These are phyloP conservation scores for Lachancea cidri DNA, from an alignment of 805 yeast species.

Conservation along the genomic window DNA sequence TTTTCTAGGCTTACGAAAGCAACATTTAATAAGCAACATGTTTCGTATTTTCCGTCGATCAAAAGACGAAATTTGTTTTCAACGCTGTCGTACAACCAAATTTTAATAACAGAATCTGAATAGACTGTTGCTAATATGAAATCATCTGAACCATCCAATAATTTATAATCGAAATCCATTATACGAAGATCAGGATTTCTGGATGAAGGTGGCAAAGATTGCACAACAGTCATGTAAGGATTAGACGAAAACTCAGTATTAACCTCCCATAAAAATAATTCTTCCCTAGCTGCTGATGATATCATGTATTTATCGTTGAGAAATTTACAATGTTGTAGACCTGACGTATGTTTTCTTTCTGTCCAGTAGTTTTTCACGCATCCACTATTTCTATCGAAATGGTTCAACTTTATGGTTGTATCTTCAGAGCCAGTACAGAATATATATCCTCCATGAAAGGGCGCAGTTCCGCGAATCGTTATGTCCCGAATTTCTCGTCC, in stretches of 20 bases:
- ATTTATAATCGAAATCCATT: slow-evolving; percentile 69
- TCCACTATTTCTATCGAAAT: slow-evolving; percentile 36
- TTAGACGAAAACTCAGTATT: slow-evolving; percentile 29
- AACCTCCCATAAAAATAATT: slow-evolving; percentile 74
- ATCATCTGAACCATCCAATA: slow-evolving; percentile 28
- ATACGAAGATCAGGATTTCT: slow-evolving; percentile 78
- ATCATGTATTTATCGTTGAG: slow-evolving; percentile 45
- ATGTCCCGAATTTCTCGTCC: slow-evolving; percentile 88
- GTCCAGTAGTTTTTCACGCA: slow-evolving; percentile 48
- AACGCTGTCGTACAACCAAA: slow-evolving; percentile 49
- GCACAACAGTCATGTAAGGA: slow-evolving; percentile 46
- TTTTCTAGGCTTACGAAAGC: slow-evolving; percentile 37
- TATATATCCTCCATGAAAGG: slow-evolving; percentile 32
- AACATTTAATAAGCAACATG: slow-evolving; percentile 72
- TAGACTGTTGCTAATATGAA: slow-evolving; percentile 58
- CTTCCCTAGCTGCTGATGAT: slow-evolving; percentile 81
- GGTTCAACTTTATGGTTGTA: slow-evolving; percentile 63
- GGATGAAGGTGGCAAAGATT: slow-evolving; percentile 50
- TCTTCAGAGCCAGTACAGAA: slow-evolving; percentile 86
- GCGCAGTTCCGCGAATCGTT: slow-evolving; percentile 40
- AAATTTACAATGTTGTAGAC: slow-evolving; percentile 70
- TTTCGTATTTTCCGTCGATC: slow-evolving; percentile 49
- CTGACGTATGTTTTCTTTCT: slow-evolving; percentile 79
- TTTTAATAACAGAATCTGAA: slow-evolving; percentile 73
- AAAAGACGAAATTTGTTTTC: slow-evolving; percentile 40